Base-by-base conservation (phyloP, 139 green algal species). In the Chlorokybus atmophyticus region DNA sequence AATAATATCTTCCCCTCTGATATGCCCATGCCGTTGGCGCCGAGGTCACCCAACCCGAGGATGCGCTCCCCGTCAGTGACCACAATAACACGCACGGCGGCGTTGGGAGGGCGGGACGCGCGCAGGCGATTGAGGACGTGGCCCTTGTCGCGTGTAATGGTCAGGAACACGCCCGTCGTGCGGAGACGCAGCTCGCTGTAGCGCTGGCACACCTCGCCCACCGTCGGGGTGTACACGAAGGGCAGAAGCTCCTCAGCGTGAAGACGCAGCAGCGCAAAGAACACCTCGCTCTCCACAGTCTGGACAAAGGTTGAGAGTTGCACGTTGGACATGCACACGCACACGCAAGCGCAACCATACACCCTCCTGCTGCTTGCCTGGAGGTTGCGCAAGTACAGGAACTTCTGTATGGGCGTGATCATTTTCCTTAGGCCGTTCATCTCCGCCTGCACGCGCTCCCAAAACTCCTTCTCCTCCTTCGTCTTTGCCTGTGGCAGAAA, bases 141-240 rank as follows among this genome's bases (percentile, higher is more conserved):
- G 29, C 60, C 54, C 35, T 44, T 44, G 35, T 44, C 35, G 10
- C 35, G 35, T n/a, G n/a, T n/a, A n/a, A n/a, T n/a, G n/a, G 81
- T 72, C n/a, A 69, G 57, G 28, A 86, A 85, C 47, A 86, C 64
- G 25, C 79, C 79, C 39, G 66, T 40, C 0, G 70, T 40, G 1
- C 31, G 19, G 21, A 54, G 54, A 48, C 10, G 59, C 29, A 89
- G 75, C 23, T 62, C 32, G 65, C 79, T 57, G 62, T 85, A 94
- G 27, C 75, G 65, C 65, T 85, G 63, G 67, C 87, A 95, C 2
- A 87, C 88, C 56, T 97, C 83, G 1, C 88, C 88, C 0, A 97
- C 87, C 8, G 85, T 93, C 1, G 87, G 87, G 0, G 87, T 95
- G 78, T 95, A 95, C 25, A 94, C 74, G 32, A 80, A 74, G 0